Base-by-base conservation (phyloP, 352 stramenopile species). In the Aphanomyces euteiches region DNA sequence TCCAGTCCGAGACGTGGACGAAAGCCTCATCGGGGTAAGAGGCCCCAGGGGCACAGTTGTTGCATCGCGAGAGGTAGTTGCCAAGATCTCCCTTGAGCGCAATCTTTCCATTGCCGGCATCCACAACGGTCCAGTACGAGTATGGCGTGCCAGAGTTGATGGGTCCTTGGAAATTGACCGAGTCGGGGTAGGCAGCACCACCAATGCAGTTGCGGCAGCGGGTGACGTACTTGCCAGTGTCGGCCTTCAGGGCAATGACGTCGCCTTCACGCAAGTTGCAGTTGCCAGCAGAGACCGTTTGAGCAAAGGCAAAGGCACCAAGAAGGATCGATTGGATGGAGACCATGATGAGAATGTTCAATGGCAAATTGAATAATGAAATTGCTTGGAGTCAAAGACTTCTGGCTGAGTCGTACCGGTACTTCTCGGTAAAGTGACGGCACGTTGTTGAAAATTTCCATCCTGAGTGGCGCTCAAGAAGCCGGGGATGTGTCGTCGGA, bases 281-380 rank as follows among this genome's bases (percentile, higher is more conserved):
- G 10, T 50, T 28, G 28, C 28, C 28, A 28, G 28, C 28, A 28
- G 28, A 28, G 28, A 28, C 28, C 28, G 28, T 82, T 82, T 54
- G 72, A 2, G 28, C 68, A 6, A 28, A 28, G 28, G 28, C 28
- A 2, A 28, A 28, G 28, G 28, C 28, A 28, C 28, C 28, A 2
- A 28, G 2, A 2, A 28, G 28, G 2, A 28, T 0, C 2, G 28
- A 0, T 28, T 28, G 28, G 28, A 28, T 0, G 28, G 28, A 28
- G 28, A 28, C 2, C 28, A 28, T 28, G 28, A 28, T 28, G 28
- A 2, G 28, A 28, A 28, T 28, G 28, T 2, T 28, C 28, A 28
- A 28, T 28, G 28, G 28, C 28, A 28, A 28, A 28, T 28, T 28
- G 28, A 2, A 28, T 2, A 28, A 28, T 28, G 28, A 28, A 28